Conservation (phyloP, 2,329 filamentous ascomycete species). For the Colletotrichum tamarilloi region DNA sequence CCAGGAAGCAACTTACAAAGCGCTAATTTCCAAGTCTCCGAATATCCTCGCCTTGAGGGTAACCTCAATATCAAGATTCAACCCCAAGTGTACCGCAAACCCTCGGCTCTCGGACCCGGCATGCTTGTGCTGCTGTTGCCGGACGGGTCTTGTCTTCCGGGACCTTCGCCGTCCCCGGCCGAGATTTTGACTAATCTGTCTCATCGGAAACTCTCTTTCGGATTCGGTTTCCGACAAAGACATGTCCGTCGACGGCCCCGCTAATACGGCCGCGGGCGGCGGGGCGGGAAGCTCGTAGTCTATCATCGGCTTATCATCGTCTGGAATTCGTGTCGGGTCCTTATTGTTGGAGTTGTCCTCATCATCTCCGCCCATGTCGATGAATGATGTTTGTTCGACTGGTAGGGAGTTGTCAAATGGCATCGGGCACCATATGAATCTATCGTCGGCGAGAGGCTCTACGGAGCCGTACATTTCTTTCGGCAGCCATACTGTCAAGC, state of each 20-base stretch:
- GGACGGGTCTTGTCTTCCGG: background rate
- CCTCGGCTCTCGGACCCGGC: background rate
- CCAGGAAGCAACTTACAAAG: conserved; percentile 11
- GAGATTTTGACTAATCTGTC: background rate
- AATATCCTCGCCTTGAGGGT: conserved; percentile 19
- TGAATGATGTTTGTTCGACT: conserved; percentile 29
- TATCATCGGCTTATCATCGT: background rate
- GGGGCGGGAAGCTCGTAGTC: background rate
- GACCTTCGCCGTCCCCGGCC: background rate
- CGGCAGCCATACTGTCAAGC: conserved; percentile 27
- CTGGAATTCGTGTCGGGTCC: no score
- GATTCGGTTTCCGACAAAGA: conserved; percentile 18
- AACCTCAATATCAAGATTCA: conserved; percentile 28
- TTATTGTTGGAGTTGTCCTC: background rate
- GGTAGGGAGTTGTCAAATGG: conserved; percentile 27
- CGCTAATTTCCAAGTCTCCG: conserved; percentile 23
- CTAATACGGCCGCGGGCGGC: background rate
- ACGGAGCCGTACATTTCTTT: conserved; percentile 32
- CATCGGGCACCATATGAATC: conserved; percentile 30
- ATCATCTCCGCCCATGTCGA: conserved; percentile 5
- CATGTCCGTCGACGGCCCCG: background rate
- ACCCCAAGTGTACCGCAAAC: conserved; percentile 17
- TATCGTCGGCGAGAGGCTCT: conserved; percentile 26
- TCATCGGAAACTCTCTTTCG: conserved; percentile 3
- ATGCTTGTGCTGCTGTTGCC: background rate